Base-by-base conservation (phyloP, 2,329 filamentous ascomycete genomes). In the Claviceps sp. region DNA sequence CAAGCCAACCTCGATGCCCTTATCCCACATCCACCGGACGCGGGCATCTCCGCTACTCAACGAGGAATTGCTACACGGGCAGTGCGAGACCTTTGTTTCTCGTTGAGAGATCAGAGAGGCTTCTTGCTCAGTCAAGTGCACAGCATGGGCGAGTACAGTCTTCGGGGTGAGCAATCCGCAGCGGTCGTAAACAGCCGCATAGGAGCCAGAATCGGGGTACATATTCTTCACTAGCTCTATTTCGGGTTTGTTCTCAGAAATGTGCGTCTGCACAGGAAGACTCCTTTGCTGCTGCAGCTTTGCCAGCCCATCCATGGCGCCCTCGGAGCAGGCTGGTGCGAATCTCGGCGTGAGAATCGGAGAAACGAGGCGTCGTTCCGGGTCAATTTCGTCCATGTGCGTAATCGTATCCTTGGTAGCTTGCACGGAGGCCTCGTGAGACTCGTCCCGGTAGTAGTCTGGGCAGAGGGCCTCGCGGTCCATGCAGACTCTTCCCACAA, bases 401-500 rank as follows among this genome's bases (percentile, higher is more conserved):
- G 70, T 70, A 48, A 94, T 82, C 20, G 74, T 79, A 11, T 72
- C 72, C 30, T 70, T 65, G 0, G 85, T 85, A 40, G 75, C 75
- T 2, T 65, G 58, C 0, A 88, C 52, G 0, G 81, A 76, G 24
- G 74, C 70, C 2, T 77, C 77, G 0, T 81, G 68, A 16, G 77
- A 81, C 53, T 78, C 77, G 64, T 98, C 93, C 22, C 82, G 77
- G 70, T 97, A 97, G 70, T 84, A 86, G 1, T 78, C 75, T 0
- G 90, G 90, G 40, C 81, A 84, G 4, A 85, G 68, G 0, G 70
- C 65, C 0, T 67, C 65, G 34, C 77, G 76, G 65, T 97, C 88
- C 93, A 98, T 97, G 72, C 90, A 96, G n/a, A 94, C 87, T 42
- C 93, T 78, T 37, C 93, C 93, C 42, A 98, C 79, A 57, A 97